Evolutionary conservation across 1,139 yeast genomes (phyloP), one percentile per base, ranked within the genome.

Genomic region (Geotrichum armillariae): DNA sequence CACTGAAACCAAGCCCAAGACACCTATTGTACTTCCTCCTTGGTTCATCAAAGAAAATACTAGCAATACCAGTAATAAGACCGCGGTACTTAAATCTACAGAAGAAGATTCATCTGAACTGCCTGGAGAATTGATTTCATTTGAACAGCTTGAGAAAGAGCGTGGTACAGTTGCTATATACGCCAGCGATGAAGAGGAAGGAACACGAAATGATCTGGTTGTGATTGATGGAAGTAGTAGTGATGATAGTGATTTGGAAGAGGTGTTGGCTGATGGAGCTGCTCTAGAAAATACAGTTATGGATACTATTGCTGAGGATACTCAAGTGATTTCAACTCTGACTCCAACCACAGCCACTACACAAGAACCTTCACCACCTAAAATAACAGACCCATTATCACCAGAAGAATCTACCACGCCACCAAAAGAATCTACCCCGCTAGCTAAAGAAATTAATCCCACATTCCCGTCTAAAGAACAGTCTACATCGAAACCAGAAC

Each of bases 121-220:
- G 4, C n/a, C 18, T n/a, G 16, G 12, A 18, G 20, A 35, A 7
- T 16, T 35, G 18, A 35, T 35, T n/a, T 18, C 38, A 35, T 35
- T 58, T 52, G 54, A 55, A 20, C 51, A 56, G 46, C 53, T 50
- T 36, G 38, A 46, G 37, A 36, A 25, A 7, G 29, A 25, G 29
- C 29, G 29, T 25, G 29, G 29, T 47, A 9, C 16, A 20, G 14
- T 14, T 11, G 39, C 22, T 6, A n/a, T 23, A 4, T n/a, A 41
- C n/a, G 43, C 12, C 11, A 8, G 38, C 23, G 38, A 32, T 36
- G 49, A 41, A 14, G 53, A 43, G 14, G 42, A 41, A 16, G 52
- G 40, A 18, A 40, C 25, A 16, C 17, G 40, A n/a, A 49, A 31
- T n/a, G 16, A n/a, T n/a, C 34, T 31, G 34, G 34, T 31, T 27